Percentiles rank a stretch among this genome's conserved stretches.
Evolutionary conservation across 2,329 filamentous ascomycete species (phyloP).

Genomic region (Colletotrichum tropicicola): DNA sequence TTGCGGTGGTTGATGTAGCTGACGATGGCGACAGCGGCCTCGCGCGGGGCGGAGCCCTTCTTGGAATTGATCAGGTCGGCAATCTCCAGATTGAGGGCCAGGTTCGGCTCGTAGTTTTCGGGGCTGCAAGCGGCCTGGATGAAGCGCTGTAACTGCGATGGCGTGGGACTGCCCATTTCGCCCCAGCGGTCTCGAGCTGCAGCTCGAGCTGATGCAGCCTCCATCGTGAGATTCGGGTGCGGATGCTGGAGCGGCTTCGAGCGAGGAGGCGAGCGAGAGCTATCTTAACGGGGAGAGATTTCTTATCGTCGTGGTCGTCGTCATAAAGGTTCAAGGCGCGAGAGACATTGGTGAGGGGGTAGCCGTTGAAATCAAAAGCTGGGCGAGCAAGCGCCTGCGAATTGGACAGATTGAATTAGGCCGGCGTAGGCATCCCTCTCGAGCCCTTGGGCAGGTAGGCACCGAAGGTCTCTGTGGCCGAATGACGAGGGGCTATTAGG

Average conservation of each 20-base stretch:
- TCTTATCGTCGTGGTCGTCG: conserved; percentile 15
- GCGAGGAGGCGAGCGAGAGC: conserved; percentile 25
- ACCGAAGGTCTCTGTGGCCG: conserved; percentile 20
- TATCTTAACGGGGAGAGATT: conserved; percentile 27
- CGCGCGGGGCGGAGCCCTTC: conserved; percentile 93
- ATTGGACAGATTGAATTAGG: conserved; percentile 29
- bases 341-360: conserved; percentile 2
- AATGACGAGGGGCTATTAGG: conserved; percentile 25
- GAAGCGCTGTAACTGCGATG: conserved; percentile 91
- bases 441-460: conserved; percentile 18
- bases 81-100: conserved; percentile 96
- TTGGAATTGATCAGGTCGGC: conserved; percentile 96
- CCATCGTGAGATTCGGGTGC: conserved; percentile 65
- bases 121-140: conserved; percentile 97
- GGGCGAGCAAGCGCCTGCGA: conserved; percentile 24
- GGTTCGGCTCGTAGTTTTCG: conserved; percentile 97
- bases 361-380: conserved; percentile 8
- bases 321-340: background rate
- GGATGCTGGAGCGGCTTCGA: too few relatives aligned
- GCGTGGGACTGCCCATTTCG: conserved; percentile 79
- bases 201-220: conserved; percentile 95
- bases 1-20: conserved; percentile 97
- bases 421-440: conserved; percentile 29
- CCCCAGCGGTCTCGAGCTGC: conserved; percentile 94
- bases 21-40: conserved; percentile 93